Base-by-base conservation (phyloP, 164 flowering plant genomes). In the Piper betle region DNA sequence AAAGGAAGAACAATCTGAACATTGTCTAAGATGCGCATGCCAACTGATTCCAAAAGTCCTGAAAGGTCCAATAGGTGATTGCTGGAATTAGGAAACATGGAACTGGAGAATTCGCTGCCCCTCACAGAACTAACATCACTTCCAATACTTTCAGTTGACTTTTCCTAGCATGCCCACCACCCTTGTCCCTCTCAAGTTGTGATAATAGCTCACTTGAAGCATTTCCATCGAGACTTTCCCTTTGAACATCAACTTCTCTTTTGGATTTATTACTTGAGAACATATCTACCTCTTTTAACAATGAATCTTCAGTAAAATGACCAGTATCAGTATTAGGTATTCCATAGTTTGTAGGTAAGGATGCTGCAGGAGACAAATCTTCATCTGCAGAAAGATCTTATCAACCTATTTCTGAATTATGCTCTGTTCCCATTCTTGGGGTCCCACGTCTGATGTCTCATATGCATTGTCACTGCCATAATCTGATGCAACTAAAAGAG, bases 391-490 rank as follows among this genome's bases (percentile, higher is more conserved):
- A 53, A 38, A 84, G 71, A 73, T 87, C 97, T 19, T 83, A 96
- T 1, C 69, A 57, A 46, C 87, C 91, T 59, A 75, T 58, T 74
- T 88, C 99, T 64, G 91, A 85, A 66, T 60, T 69, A 59, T 73
- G 74, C 74, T 87, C 85, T 68, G 76, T 78, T 60, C 75, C 84
- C 52, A 78, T 65, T 58, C 82, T 80, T 59, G 96, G 88, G 37
- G 89, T 83, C 96, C 97, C 68, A 85, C 60, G 54, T 94, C 97
- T 70, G 97, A 91, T 68, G 85, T 73, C 73, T 91, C 97, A 67
- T 83, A 88, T 37, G 86, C 92, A 70, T 84, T 80, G 64, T 94
- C 97, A 79, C 97, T 94, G 58, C 91, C 95, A 83, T 81, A 85
- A 73, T 91, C 97, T 25, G 89, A 77, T 59, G 82, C 59, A 61